phyloP scores from a whole-genome alignment of 1,139 yeast genomes.

The Lodderomyces oxycetoniae region DNA sequence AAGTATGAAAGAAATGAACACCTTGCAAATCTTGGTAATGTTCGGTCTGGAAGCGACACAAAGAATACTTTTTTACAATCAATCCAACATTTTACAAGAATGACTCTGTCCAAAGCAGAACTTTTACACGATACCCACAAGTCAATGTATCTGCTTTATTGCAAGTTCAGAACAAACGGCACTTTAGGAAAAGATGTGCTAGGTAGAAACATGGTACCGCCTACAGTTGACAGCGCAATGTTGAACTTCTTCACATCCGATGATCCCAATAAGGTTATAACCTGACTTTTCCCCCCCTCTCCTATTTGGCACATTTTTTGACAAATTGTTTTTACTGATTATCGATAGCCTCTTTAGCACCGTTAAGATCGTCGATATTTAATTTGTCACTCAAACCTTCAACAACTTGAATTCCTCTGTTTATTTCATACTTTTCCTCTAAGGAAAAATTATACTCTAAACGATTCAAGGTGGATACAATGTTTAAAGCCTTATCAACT shows the following conservation, averaged over 20 bases:
- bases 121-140: slow-evolving; percentile 32
- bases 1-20: slow-evolving; percentile 49
- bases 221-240: slow-evolving; percentile 40
- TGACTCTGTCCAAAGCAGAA: slow-evolving; percentile 47
- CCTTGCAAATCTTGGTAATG: slow-evolving; percentile 50
- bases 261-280: slow-evolving; percentile 45
- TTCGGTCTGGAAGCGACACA: slow-evolving; percentile 49
- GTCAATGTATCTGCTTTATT: slow-evolving; percentile 33
- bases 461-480: slow-evolving; percentile 45
- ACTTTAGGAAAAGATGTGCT: slow-evolving; percentile 31
- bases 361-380: slow-evolving; percentile 48
- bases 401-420: slow-evolving; percentile 38
- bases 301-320: neutral
- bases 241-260: slow-evolving; percentile 42
- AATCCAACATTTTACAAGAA: slow-evolving; percentile 50
- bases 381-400: slow-evolving; percentile 43
- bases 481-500: slow-evolving; percentile 57
- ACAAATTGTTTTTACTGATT: too few species aligned
- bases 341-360: slow-evolving; percentile 45
- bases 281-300: neutral
- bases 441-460: slow-evolving; percentile 44
- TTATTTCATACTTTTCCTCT: slow-evolving; percentile 41
- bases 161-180: slow-evolving; percentile 20
- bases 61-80: slow-evolving; percentile 45
- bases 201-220: slow-evolving; percentile 26